These are phyloP conservation scores for Blastocystis sp. DNA, from an alignment of 352 stramenopile species.

Conservation along the genomic window DNA sequence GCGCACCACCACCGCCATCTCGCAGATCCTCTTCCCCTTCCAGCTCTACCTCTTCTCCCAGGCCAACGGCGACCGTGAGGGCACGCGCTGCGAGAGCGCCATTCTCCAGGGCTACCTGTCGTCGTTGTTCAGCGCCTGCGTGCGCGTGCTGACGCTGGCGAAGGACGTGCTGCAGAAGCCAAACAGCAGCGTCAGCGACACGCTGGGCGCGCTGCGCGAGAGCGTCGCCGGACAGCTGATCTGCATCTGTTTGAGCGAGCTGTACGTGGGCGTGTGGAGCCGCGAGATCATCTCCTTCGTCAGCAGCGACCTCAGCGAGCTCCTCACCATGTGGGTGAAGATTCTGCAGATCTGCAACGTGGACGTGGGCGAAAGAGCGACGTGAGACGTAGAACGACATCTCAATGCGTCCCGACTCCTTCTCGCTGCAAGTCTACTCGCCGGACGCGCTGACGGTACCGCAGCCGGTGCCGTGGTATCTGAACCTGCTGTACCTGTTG, in stretches of 20 bases:
- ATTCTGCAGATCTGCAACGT: slow-evolving; percentile 36
- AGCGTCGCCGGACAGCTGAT: slow-evolving; percentile 20
- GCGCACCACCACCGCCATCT: not conserved
- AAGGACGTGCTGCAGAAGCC: not conserved
- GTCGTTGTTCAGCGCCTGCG: not conserved
- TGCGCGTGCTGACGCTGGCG: slow-evolving; percentile 24
- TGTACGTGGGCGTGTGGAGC: not conserved
- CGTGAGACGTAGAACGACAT: slow-evolving; percentile 42
- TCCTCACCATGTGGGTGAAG: slow-evolving; percentile 33
- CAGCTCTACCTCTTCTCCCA: slow-evolving; percentile 54
- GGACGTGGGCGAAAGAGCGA: no score
- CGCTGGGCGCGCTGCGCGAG: slow-evolving; percentile 42
- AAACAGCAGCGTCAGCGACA: not conserved
- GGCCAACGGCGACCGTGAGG: not conserved
- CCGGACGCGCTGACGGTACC: not conserved
- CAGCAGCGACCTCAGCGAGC: not conserved
- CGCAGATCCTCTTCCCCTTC: slow-evolving; percentile 40
- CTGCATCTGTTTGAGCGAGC: not conserved
- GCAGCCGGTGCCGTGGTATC: slow-evolving; percentile 36
- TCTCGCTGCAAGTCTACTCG: slow-evolving; percentile 15
- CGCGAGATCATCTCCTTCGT: slow-evolving; percentile 9
- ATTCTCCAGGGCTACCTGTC: slow-evolving; percentile 43
- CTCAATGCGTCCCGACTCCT: not conserved
- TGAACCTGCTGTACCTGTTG: slow-evolving; percentile 24
- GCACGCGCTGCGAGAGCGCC: not conserved